Evolutionary conservation across 139 green algal species (phyloP).

Genomic region (Coelastrella sp.): DNA sequence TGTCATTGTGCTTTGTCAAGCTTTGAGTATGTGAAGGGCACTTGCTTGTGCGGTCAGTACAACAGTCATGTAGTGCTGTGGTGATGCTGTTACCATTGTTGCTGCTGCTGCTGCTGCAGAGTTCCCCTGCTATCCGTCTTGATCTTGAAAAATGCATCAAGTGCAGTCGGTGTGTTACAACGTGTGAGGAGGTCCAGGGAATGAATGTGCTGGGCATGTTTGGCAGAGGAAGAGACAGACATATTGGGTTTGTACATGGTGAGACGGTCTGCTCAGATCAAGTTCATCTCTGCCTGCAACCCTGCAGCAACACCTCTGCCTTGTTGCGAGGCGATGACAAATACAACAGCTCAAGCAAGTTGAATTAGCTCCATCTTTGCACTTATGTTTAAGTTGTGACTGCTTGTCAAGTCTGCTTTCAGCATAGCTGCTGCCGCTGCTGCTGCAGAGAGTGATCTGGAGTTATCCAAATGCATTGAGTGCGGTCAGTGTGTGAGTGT

Average conservation of each 20-base stretch:
- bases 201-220: constrained; percentile 69
- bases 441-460: constrained; percentile 37
- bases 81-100: neutral
- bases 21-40: no score
- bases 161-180: constrained; percentile 59
- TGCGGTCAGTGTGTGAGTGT: constrained; percentile 63
- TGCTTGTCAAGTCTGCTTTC: neutral
- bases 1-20: no score
- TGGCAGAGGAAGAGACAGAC: constrained; percentile 49
- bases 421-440: constrained; percentile 14
- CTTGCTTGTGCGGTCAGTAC: no score
- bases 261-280: neutral
- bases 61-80: no score
- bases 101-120: constrained; percentile 12
- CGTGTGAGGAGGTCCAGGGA: constrained; percentile 55
- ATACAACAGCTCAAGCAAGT: no score
- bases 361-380: no score
- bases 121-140: constrained; percentile 52
- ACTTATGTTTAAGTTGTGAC: no score
- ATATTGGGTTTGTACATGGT: constrained; percentile 51
- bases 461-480: constrained; percentile 52
- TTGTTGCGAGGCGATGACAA: no score
- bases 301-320: no score
- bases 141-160: constrained; percentile 70
- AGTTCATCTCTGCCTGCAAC: no score